Evolutionary conservation across 495 filamentous ascomycete genomes (phyloP), one percentile per base, ranked within the genome.

Genomic region (Glarea lozoyensis): DNA sequence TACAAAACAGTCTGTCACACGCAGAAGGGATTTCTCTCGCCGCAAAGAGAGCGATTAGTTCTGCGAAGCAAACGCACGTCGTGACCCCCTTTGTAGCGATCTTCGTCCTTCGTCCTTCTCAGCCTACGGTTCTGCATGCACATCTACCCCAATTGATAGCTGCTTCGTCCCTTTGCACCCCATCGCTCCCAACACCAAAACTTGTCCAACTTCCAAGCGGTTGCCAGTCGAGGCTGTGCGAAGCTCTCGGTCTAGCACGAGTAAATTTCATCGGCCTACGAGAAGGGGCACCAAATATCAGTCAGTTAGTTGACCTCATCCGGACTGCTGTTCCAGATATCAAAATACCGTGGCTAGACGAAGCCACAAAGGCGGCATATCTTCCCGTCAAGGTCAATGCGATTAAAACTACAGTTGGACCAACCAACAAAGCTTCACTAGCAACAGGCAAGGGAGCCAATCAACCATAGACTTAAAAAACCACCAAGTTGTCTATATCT

Each of bases 61-160:
- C n/a, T n/a, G n/a, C n/a, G n/a, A n/a, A n/a, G n/a, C n/a, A n/a
- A n/a, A n/a, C n/a, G n/a, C n/a, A n/a, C n/a, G n/a, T n/a, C n/a
- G n/a, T n/a, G n/a, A n/a, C n/a, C n/a, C n/a, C n/a, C n/a, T n/a
- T n/a, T n/a, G n/a, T n/a, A n/a, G n/a, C 64, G 10, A 61, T 83
- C 17, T 81, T 82, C 48, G 66, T 73, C 24, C 56, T 67, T 19
- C 64, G 64, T 32, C 70, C 69, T 19, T 66, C 63, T 12, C 68
- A 71, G 23, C 63, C 73, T 12, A 58, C 67, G 21, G 55, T 63
- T 12, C 63, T 78, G 32, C 61, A 78, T 55, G 65, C 67, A 7
- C 79, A 84, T 50, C 66, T 84, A 30, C 79, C 79, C 18, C 66
- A 73, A 37, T 70, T 81, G 53, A 61, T 70, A 6, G 61, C 62